A percentile compares a stretch with the other conserved stretches of the same genome.
Conservation (phyloP, 1,284 basidiomycete species). For the Pholiota adiposa region DNA sequence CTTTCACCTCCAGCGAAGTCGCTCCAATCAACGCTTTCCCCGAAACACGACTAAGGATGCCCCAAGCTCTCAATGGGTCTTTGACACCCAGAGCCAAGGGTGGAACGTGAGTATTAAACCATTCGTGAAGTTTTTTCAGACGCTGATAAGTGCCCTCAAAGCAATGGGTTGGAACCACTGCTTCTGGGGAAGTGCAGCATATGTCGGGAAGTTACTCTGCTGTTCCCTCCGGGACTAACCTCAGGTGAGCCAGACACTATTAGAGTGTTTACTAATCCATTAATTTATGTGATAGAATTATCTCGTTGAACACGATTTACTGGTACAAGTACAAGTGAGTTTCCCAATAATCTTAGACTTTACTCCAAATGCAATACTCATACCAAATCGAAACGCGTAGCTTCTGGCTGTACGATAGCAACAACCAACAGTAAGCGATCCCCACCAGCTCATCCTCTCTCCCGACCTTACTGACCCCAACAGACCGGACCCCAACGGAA, state of each 20-base stretch:
- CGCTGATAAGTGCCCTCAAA: slow-evolving; percentile 18
- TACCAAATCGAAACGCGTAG: slow-evolving; percentile 20
- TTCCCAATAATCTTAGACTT: slow-evolving; percentile 17
- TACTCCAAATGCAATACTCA: not conserved
- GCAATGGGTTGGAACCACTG: slow-evolving; percentile 45
- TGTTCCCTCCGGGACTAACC: slow-evolving; percentile 45
- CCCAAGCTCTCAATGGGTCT: slow-evolving; percentile 49
- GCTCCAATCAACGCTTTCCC: slow-evolving; percentile 54
- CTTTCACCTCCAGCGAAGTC: slow-evolving; percentile 41
- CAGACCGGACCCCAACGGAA: slow-evolving; percentile 44
- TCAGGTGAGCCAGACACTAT: slow-evolving; percentile 36
- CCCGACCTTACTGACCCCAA: too few relatives aligned
- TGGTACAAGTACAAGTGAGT: slow-evolving; percentile 57
- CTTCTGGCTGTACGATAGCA: slow-evolving; percentile 57
- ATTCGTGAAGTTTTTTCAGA: not conserved
- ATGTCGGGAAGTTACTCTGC: slow-evolving; percentile 53
- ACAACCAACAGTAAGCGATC: slow-evolving; percentile 39
- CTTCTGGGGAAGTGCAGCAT: slow-evolving; percentile 44
- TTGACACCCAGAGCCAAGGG: slow-evolving; percentile 48
- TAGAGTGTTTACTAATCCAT: not conserved
- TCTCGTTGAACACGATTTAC: slow-evolving; percentile 61
- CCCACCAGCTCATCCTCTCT: too few relatives aligned
- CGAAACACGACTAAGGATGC: slow-evolving; percentile 40
- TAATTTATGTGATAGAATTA: slow-evolving; percentile 39
- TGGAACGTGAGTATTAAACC: slow-evolving; percentile 43